phyloP scores from a whole-genome alignment of 2,329 filamentous ascomycete genomes.

The Zymoseptoria crescenta region DNA sequence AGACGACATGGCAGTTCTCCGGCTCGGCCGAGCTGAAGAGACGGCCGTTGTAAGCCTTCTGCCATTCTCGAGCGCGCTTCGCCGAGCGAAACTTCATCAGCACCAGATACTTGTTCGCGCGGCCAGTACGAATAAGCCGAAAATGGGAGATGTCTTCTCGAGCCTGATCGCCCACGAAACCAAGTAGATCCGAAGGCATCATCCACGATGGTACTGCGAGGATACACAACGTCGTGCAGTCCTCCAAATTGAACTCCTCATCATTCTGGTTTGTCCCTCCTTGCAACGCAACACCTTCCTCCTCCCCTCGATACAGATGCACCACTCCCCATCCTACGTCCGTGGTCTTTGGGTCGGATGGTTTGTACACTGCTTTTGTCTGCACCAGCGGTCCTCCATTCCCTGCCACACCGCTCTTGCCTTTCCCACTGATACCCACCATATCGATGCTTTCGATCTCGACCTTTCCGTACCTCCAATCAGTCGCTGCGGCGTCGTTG shows the following conservation, averaged over 20 bases:
- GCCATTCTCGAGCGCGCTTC: conserved; percentile 69
- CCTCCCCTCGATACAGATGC: conserved; percentile 80
- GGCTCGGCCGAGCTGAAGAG: conserved; percentile 70
- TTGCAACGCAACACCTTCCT: conserved; percentile 60
- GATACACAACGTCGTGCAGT: conserved; percentile 85
- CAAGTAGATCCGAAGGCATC: conserved; percentile 80
- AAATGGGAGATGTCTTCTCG: conserved; percentile 85
- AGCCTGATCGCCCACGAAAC: conserved; percentile 83
- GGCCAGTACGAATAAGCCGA: conserved; percentile 82
- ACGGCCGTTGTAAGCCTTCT: conserved; percentile 82
- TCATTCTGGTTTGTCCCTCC: conserved; percentile 35
- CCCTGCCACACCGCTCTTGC: conserved; percentile 42
- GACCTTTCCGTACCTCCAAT: conserved; percentile 78
- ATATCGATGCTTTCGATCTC: conserved; percentile 76
- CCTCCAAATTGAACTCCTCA: conserved; percentile 43
- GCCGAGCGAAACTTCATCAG: conserved; percentile 84
- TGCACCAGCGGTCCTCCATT: conserved; percentile 56
- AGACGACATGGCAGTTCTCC: conserved; percentile 90
- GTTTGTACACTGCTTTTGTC: conserved; percentile 73
- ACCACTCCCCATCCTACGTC: conserved; percentile 88
- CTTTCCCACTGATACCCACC: conserved; percentile 33
- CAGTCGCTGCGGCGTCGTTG: conserved; percentile 47
- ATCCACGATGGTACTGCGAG: conserved; percentile 92
- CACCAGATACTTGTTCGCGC: conserved; percentile 87
- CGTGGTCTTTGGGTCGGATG: conserved; percentile 61